A percentile compares a stretch with the other conserved stretches of the same genome.
Evolutionary conservation across 2,329 filamentous ascomycete species (phyloP).

Genomic region (Colletotrichum phormii): DNA sequence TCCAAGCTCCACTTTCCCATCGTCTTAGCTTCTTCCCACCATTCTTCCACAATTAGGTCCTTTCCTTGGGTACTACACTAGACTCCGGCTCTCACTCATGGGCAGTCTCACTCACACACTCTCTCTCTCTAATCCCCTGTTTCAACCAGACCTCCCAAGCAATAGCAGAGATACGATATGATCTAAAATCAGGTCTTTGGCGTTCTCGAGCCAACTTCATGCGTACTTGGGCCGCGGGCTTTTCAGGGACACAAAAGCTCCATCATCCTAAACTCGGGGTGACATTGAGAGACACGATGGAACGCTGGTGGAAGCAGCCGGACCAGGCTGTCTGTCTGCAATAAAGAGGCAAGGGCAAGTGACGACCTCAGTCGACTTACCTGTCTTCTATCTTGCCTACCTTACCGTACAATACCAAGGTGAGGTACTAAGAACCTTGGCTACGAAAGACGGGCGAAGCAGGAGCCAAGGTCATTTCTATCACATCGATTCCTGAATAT

Average conservation of each 20-base stretch:
- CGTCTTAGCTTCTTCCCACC: conserved; percentile 29
- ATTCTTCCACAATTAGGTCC: conserved; percentile 24
- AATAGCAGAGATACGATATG: conserved; percentile 19
- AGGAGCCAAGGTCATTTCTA: not conserved
- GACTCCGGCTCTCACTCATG: no score
- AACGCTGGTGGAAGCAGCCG: conserved; percentile 27
- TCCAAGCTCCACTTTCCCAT: not conserved
- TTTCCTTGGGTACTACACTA: not conserved
- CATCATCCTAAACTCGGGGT: conserved; percentile 17
- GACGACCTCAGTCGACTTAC: not conserved
- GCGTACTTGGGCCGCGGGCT: not conserved
- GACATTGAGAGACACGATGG: conserved; percentile 21
- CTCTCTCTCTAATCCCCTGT: not conserved
- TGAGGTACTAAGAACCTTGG: not conserved
- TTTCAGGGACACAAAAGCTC: conserved; percentile 18
- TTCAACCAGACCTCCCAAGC: conserved; percentile 22
- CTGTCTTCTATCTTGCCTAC: no score
- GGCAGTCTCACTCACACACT: no score
- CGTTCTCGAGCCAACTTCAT: conserved; percentile 10
- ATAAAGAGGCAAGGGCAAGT: not conserved
- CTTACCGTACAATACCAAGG: not conserved
- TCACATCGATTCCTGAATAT: not conserved
- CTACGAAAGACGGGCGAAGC: not conserved
- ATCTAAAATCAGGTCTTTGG: conserved; percentile 32
- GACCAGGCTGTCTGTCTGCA: conserved; percentile 4